These are phyloP conservation scores for Kodamaea arcana DNA, from an alignment of 1,139 yeast species.

Conservation along the genomic window DNA sequence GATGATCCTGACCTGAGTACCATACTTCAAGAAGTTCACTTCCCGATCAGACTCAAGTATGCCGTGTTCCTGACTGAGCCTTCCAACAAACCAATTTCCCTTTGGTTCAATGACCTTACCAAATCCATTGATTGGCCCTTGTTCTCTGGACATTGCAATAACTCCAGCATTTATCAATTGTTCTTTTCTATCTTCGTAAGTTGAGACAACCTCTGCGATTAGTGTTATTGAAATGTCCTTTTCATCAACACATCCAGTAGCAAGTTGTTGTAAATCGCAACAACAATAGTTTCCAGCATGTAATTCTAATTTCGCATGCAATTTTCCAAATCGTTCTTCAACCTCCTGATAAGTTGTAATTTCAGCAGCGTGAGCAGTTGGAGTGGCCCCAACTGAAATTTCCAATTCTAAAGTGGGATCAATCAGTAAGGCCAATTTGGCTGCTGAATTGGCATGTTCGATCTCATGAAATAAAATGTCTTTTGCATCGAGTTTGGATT, in stretches of 20 bases:
- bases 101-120: constrained; percentile 36
- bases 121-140: constrained; percentile 48
- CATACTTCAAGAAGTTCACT: constrained; percentile 42
- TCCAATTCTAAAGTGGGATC: constrained; percentile 28
- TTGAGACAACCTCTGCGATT: constrained; percentile 60
- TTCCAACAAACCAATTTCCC: constrained; percentile 52
- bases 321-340: constrained; percentile 10
- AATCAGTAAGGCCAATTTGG: constrained; percentile 31
- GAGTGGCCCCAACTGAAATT: constrained; percentile 75
- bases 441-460: constrained; percentile 52
- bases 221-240: constrained; percentile 53
- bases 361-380: constrained; percentile 67
- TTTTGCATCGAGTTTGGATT: constrained; percentile 45
- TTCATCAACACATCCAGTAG: constrained; percentile 54
- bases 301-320: constrained; percentile 54
- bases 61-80: constrained; percentile 66
- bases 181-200: constrained; percentile 58
- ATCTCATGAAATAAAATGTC: constrained; percentile 51
- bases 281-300: constrained; percentile 80
- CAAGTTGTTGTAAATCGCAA: constrained; percentile 71
- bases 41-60: constrained; percentile 40
- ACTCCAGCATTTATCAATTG: constrained; percentile 71
- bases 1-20: constrained; percentile 51
- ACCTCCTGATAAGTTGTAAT: constrained; percentile 19
- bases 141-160: constrained; percentile 63